Conservation (phyloP, 345 rosid genomes). For the Eucalyptus camaldulensis region DNA sequence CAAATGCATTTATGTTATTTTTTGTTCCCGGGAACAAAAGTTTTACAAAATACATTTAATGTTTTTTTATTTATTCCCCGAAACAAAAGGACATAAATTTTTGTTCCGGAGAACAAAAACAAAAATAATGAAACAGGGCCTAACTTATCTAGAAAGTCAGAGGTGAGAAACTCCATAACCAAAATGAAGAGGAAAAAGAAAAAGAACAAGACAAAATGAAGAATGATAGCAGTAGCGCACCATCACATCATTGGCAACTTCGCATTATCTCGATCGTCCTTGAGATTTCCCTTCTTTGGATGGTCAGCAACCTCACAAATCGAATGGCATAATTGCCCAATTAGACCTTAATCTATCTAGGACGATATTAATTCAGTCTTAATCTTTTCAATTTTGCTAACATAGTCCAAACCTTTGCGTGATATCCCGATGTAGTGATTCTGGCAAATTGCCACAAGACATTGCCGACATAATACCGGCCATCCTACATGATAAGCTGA, state of each 20-base stretch:
- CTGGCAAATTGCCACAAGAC: too few species aligned
- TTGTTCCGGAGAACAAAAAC: too few species aligned
- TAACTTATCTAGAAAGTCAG: background rate
- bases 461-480: accelerated
- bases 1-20: too few species aligned
- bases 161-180: background rate
- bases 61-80: too few species aligned
- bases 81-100: too few species aligned
- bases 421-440: too few species aligned
- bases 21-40: too few species aligned
- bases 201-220: background rate
- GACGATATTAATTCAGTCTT: accelerated
- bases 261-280: background rate
- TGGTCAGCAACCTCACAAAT: background rate
- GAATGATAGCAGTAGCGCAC: background rate
- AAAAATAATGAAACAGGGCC: too few species aligned
- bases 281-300: background rate
- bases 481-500: background rate
- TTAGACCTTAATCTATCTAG: too few species aligned
- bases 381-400: too few species aligned
- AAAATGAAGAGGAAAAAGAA: background rate
- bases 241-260: background rate
- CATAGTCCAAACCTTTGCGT: background rate
- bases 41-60: too few species aligned
- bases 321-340: background rate